Conservation (phyloP, 495 filamentous ascomycete genomes). For the Jackrogersella multiformis region DNA sequence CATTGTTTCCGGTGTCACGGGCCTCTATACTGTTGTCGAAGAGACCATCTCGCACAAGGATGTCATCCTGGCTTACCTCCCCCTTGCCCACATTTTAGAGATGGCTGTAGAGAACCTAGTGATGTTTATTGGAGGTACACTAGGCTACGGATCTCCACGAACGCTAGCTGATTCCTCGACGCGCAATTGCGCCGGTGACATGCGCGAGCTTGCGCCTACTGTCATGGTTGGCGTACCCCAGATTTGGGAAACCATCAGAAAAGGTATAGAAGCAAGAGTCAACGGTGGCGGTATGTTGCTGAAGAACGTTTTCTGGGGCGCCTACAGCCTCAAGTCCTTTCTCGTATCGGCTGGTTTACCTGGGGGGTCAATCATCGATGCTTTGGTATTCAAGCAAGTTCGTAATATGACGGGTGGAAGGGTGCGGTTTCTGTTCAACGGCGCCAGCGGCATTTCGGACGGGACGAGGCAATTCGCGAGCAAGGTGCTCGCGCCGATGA, state of each 20-base stretch:
- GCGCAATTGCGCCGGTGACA: constrained; percentile 65
- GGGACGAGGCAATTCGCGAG: constrained; percentile 81
- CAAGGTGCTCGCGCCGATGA: constrained; percentile 75
- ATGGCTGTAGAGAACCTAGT: constrained; percentile 80
- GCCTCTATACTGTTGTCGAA: constrained; percentile 52
- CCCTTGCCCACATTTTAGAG: constrained; percentile 89
- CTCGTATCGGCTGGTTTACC: constrained; percentile 72
- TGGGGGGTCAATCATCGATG: constrained; percentile 76
- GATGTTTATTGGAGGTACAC: constrained; percentile 75
- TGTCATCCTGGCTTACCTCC: constrained; percentile 80
- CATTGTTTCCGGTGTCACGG: constrained; percentile 71
- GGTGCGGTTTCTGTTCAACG: constrained; percentile 76
- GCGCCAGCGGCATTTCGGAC: constrained; percentile 83
- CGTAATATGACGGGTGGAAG: constrained; percentile 76
- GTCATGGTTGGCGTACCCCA: constrained; percentile 88
- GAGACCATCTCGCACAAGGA: constrained; percentile 65
- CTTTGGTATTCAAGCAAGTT: constrained; percentile 80
- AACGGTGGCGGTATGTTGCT: constrained; percentile 51
- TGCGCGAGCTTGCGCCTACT: constrained; percentile 83
- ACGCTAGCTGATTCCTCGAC: constrained; percentile 75
- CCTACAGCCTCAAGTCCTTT: constrained; percentile 59
- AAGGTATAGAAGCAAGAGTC: constrained; percentile 76
- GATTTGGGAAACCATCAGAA: constrained; percentile 78
- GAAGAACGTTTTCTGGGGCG: constrained; percentile 54
- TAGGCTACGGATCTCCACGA: constrained; percentile 86